phyloP scores from a whole-genome alignment of 1,284 basidiomycete genomes.

The Ceratobasidium sp. region DNA sequence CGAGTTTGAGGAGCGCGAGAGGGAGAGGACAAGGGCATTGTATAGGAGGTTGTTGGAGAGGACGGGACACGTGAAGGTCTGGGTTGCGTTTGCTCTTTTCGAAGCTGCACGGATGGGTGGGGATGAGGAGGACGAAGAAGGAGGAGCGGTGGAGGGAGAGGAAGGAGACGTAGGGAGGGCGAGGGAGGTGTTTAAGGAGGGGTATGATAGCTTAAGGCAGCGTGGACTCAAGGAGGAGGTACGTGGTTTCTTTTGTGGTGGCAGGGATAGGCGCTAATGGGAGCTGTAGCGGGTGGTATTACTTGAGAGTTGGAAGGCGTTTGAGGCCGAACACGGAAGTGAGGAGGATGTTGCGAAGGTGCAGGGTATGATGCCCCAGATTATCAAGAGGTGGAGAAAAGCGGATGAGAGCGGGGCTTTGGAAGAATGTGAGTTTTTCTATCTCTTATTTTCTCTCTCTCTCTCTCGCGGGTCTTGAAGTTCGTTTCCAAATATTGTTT shows the following conservation, averaged over 20 bases:
- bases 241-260: conserved; percentile 29
- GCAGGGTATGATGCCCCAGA: conserved; percentile 89
- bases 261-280: conserved; percentile 33
- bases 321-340: conserved; percentile 83
- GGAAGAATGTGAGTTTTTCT: conserved; percentile 73
- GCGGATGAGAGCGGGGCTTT: conserved; percentile 85
- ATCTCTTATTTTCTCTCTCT: conserved; percentile 14
- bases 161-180: conserved; percentile 77
- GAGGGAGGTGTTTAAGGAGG: conserved; percentile 82
- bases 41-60: conserved; percentile 90
- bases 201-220: conserved; percentile 84
- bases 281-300: conserved; percentile 78
- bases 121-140: conserved; percentile 79
- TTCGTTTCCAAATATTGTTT: background rate
- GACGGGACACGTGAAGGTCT: conserved; percentile 95
- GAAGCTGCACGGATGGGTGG: conserved; percentile 75
- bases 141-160: conserved; percentile 66
- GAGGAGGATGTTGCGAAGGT: conserved; percentile 78
- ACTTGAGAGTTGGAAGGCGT: conserved; percentile 92
- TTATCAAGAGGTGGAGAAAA: conserved; percentile 84
- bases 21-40: conserved; percentile 82
- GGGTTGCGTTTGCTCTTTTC: conserved; percentile 83
- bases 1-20: conserved; percentile 85
- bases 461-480: too few relatives aligned
- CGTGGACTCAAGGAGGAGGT: conserved; percentile 90